Base-by-base conservation (phyloP, 805 yeast genomes). In the Barnettozyma wickerhamii region DNA sequence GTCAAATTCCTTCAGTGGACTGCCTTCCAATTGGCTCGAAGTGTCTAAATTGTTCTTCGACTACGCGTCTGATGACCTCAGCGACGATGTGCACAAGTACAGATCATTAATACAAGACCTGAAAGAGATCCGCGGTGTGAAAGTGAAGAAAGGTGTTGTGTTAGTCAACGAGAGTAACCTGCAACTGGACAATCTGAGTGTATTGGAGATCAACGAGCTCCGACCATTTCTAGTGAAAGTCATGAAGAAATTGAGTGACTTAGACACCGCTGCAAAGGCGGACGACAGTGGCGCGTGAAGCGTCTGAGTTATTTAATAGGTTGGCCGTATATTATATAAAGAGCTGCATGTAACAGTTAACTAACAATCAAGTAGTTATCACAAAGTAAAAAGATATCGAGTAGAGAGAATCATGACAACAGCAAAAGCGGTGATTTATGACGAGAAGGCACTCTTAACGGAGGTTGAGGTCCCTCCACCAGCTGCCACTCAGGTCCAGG, bases 21-120 rank as follows among this genome's bases (percentile, higher is more conserved):
- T 91, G 37, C 98, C 98, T 0, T 81, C 83, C 79, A 77, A 82
- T 57, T 93, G 99, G 99, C 66, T 89, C 18, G 95, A 91, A 37
- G 56, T 84, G 1, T 75, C 91, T 4, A 85, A 83, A 50, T 70
- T 83, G 10, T 64, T 91, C 35, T 68, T 91, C 34, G 59, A 59
- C 4, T 69, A 69, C 32, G 95, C 96, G 2, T 52, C 82, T 0
- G 95, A 90, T 51, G 98, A 93, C 59, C 66, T 89, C 40, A 65
- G 69, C 12, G 91, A 84, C 46, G 81, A 88, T 1, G 72, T 84
- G 0, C 85, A 84, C 52, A 81, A 74, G 42, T 62, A 91, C 19
- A 66, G 93, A 36, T 74, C 85, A 3, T 59, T 79, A 13, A 65
- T 91, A 4, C 95, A 89, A 53, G 97, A 91, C 53, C 66, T 93